These are phyloP conservation scores for Gamarada debralockiae DNA, from an alignment of 495 filamentous ascomycete species.

Conservation along the genomic window DNA sequence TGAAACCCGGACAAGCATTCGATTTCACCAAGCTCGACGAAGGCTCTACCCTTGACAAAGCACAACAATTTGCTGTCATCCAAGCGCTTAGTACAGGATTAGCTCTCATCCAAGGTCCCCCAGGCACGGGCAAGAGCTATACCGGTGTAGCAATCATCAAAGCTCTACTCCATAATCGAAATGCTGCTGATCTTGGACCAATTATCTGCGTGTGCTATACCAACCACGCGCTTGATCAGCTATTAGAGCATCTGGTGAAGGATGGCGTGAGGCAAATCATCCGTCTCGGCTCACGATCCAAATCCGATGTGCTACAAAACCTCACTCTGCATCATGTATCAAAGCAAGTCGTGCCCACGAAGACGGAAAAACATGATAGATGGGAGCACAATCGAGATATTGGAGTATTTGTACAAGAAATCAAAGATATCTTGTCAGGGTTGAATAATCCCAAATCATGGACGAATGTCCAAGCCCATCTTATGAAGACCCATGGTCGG, in stretches of 20 bases:
- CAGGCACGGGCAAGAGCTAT: slow-evolving; percentile 84
- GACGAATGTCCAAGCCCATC: slow-evolving; percentile 22
- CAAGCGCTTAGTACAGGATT: slow-evolving; percentile 33
- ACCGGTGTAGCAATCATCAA: slow-evolving; percentile 16
- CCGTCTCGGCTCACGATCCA: slow-evolving; percentile 21
- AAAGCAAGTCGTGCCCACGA: slow-evolving; percentile 30
- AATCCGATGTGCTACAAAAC: slow-evolving; percentile 12
- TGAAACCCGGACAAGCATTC: slow-evolving; percentile 34
- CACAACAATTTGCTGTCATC: slow-evolving; percentile 55
- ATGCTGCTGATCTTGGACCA: slow-evolving; percentile 14
- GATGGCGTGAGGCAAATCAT: slow-evolving; percentile 49
- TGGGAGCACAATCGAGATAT: slow-evolving; percentile 11
- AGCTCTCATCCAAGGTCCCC: slow-evolving; percentile 82
- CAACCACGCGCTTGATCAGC: slow-evolving; percentile 88
- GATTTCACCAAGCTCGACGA: slow-evolving; percentile 36
- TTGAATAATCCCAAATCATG: slow-evolving; percentile 22
- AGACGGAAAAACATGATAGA: slow-evolving; percentile 33
- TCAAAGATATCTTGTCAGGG: slow-evolving; percentile 21
- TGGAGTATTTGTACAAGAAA: slow-evolving; percentile 19
- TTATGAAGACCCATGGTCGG: slow-evolving; percentile 17
- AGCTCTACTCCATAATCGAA: slow-evolving; percentile 47
- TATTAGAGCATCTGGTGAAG: slow-evolving; percentile 57
- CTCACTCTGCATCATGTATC: slow-evolving; percentile 12
- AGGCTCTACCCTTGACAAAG: slow-evolving; percentile 50
- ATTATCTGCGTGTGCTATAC: slow-evolving; percentile 46